phyloP scores from a whole-genome alignment of 768 basidiomycete genomes.

The Leccinum sublutescens region DNA sequence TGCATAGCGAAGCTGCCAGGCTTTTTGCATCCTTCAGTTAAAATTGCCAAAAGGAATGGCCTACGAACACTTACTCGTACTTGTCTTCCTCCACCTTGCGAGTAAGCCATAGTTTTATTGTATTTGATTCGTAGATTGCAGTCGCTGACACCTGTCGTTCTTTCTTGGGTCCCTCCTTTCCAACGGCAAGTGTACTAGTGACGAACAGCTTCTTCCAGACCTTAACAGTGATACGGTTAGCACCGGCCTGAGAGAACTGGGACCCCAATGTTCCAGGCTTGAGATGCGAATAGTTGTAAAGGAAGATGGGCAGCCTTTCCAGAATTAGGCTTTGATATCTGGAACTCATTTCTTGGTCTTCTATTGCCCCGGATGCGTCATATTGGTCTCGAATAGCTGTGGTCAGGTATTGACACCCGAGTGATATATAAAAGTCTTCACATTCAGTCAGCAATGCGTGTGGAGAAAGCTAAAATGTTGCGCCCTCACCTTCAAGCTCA shows the following conservation, averaged over 20 bases:
- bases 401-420: constrained; percentile 74
- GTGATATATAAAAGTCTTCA: constrained; percentile 63
- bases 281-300: constrained; percentile 76
- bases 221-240: constrained; percentile 55
- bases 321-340: constrained; percentile 59
- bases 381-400: constrained; percentile 72
- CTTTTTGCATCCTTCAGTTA: constrained; percentile 35
- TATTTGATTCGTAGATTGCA: constrained; percentile 47
- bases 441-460: neutral
- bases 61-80: constrained; percentile 61
- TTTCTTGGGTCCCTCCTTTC: constrained; percentile 39
- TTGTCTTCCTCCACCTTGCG: constrained; percentile 70
- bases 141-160: constrained; percentile 70
- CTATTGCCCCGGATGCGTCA: constrained; percentile 49
- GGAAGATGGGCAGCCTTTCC: constrained; percentile 81
- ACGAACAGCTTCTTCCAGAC: constrained; percentile 61
- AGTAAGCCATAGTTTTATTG: constrained; percentile 74
- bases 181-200: constrained; percentile 55
- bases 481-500: constrained; percentile 73
- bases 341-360: constrained; percentile 40
- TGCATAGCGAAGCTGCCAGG: constrained; percentile 64
- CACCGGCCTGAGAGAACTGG: constrained; percentile 48
- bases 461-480: too few relatives aligned
- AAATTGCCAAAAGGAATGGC: too few relatives aligned
- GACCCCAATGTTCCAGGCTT: constrained; percentile 51